Conservation (phyloP, 2,329 filamentous ascomycete species). For the Trichoderma polysporum region DNA sequence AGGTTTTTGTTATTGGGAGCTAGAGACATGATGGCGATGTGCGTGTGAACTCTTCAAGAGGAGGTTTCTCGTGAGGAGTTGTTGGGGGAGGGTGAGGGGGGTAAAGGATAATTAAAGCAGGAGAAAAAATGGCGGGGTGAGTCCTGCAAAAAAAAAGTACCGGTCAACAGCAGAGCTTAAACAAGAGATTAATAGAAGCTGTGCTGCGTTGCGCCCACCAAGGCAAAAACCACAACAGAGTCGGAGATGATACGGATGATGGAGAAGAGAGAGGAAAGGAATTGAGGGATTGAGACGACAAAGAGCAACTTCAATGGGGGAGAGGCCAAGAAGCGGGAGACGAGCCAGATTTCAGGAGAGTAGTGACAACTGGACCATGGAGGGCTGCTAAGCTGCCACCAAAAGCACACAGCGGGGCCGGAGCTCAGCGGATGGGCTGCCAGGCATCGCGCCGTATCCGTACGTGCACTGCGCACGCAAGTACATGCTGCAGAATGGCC, state of each 20-base stretch:
- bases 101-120: slow-evolving; percentile 4
- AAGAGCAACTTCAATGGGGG: slow-evolving; percentile 19
- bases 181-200: background rate
- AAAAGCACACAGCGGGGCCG: slow-evolving; percentile 25
- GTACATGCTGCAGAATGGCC: background rate
- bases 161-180: slow-evolving; percentile 26
- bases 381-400: slow-evolving; percentile 22
- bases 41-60: slow-evolving; percentile 22
- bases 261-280: slow-evolving; percentile 21
- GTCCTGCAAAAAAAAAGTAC: slow-evolving; percentile 25
- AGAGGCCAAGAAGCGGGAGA: slow-evolving; percentile 16
- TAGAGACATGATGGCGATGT: slow-evolving; percentile 50
- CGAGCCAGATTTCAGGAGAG: slow-evolving; percentile 31
- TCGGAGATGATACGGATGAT: slow-evolving; percentile 8
- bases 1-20: slow-evolving; percentile 52
- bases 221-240: slow-evolving; percentile 6
- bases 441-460: slow-evolving; percentile 21
- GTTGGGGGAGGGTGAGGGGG: slow-evolving; percentile 20
- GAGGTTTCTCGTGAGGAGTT: slow-evolving; percentile 31
- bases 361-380: slow-evolving; percentile 21
- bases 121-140: slow-evolving; percentile 15
- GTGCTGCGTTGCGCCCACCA: slow-evolving; percentile 13
- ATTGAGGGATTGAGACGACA: slow-evolving; percentile 20
- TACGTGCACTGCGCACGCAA: background rate
- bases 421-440: slow-evolving; percentile 18